phyloP scores from a whole-genome alignment of 116 monocot species.

The Iris pallida region DNA sequence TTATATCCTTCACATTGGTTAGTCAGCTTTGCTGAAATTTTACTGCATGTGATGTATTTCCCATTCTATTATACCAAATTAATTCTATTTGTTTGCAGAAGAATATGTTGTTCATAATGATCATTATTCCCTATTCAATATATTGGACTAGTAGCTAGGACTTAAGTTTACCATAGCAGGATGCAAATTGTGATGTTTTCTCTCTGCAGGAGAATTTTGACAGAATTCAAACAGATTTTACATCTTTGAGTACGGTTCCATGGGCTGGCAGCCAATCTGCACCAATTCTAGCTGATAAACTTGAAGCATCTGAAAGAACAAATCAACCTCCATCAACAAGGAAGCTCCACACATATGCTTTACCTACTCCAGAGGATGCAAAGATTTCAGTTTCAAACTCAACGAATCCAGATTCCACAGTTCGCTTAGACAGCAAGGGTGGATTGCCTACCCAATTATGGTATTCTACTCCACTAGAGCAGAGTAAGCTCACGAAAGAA shows the following conservation, averaged over 20 bases:
- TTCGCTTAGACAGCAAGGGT: slow-evolving; percentile 10
- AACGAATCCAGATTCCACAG: slow-evolving; percentile 7
- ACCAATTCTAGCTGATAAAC: slow-evolving; percentile 43
- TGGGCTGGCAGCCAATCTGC: slow-evolving; percentile 47
- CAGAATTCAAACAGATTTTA: slow-evolving; percentile 18
- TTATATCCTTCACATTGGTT: no score
- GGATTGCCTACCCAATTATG: slow-evolving; percentile 11
- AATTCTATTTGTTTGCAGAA: no score
- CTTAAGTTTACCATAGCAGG: no score
- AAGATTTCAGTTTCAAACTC: slow-evolving; percentile 12
- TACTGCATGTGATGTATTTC: no score
- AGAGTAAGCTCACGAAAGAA: slow-evolving; percentile 21
- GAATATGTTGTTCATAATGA: no score
- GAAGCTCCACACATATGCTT: slow-evolving; percentile 44
- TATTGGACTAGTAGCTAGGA: no score
- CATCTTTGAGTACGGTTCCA: slow-evolving; percentile 12
- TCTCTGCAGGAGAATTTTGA: slow-evolving; percentile 34
- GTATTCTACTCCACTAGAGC: slow-evolving; percentile 41
- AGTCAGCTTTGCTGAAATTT: no score
- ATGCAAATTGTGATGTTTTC: background rate
- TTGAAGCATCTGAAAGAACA: slow-evolving; percentile 37
- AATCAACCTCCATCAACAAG: slow-evolving; percentile 36
- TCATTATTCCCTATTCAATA: no score
- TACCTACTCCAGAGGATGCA: slow-evolving; percentile 53
- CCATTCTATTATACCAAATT: no score